Evolutionary conservation across 2,329 filamentous ascomycete species (phyloP).

Genomic region (Aspergillus melleus): DNA sequence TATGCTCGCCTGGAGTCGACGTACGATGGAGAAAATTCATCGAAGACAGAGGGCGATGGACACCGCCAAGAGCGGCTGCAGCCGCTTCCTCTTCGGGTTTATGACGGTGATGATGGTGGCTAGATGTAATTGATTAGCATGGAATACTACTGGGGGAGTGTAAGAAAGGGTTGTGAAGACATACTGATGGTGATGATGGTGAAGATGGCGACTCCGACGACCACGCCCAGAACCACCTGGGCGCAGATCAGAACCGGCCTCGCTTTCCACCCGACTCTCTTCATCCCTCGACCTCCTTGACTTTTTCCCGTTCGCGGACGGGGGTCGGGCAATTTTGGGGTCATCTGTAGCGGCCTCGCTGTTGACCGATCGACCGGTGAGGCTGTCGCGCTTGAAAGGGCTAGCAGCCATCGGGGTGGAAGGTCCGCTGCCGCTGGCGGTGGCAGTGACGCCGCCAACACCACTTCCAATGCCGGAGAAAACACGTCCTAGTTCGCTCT

Average conservation of each 20-base stretch:
- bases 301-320: constrained; percentile 57
- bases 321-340: constrained; percentile 42
- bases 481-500: constrained; percentile 92
- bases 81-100: constrained; percentile 51
- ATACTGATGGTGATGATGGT: constrained; percentile 63
- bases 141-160: background rate
- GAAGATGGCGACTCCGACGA: constrained; percentile 48
- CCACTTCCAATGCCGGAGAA: constrained; percentile 87
- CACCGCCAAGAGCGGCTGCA: constrained; percentile 19
- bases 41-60: constrained; percentile 28
- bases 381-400: constrained; percentile 53
- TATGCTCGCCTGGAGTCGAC: constrained; percentile 29
- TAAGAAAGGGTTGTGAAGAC: constrained; percentile 22
- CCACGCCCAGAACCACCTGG: constrained; percentile 66
- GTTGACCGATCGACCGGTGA: constrained; percentile 42
- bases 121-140: constrained; percentile 23
- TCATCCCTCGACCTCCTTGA: constrained; percentile 74
- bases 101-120: constrained; percentile 57
- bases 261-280: constrained; percentile 63
- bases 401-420: constrained; percentile 56
- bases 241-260: constrained; percentile 63
- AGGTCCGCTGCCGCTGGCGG: constrained; percentile 51
- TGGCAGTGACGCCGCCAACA: constrained; percentile 55
- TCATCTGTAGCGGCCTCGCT: constrained; percentile 42
- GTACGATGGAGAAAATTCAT: constrained; percentile 31